Base-by-base conservation (phyloP, 352 stramenopile genomes). In the Paralagenidium karlingii region DNA sequence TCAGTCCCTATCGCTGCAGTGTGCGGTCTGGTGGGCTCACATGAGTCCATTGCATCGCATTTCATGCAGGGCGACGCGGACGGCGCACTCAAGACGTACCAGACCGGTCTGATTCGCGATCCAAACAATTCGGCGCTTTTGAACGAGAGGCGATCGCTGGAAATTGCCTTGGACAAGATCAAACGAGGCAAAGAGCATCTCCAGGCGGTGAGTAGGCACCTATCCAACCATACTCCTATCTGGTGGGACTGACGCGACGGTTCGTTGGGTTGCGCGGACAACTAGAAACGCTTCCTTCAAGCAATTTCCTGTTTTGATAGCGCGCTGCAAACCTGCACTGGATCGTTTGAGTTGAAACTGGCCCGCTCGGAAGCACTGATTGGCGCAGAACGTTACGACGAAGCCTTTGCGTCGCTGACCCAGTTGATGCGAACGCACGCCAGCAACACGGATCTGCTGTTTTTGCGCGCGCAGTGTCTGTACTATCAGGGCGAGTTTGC, bases 401-500 rank as follows among this genome's bases (percentile, higher is more conserved):
- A 93, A 51, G 77, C 80, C 11, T 90, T 87, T 47, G 71, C 71
- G 12, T 60, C 70, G 27, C 49, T 87, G 15, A 88, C 80, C 44
- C 69, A 88, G 53, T 56, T 91, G 20, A 88, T 89, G 73, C 74
- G 75, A 38, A 84, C 73, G 34, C 67, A 90, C 53, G 78, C 77
- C 33, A 80, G 65, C 55, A 83, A 68, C 32, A 65, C 74, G 2
- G 76, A 93, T 34, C 54, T 97, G 39, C 54, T 97, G 13, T 89
- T 82, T 46, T 43, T 91, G 38, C 77, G 82, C 25, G 87, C 84
- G 10, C 63, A 70, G 20, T 95, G 82, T 49, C 57, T 97, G 38
- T 96, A 96, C 51, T 87, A 69, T 49, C 84, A 95, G 60, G 90
- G 89, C 29, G 87, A 96, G 51, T 84, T 97, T 46, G 63, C 88